phyloP scores from a whole-genome alignment of 768 basidiomycete genomes.

The Tricholomella constricta region DNA sequence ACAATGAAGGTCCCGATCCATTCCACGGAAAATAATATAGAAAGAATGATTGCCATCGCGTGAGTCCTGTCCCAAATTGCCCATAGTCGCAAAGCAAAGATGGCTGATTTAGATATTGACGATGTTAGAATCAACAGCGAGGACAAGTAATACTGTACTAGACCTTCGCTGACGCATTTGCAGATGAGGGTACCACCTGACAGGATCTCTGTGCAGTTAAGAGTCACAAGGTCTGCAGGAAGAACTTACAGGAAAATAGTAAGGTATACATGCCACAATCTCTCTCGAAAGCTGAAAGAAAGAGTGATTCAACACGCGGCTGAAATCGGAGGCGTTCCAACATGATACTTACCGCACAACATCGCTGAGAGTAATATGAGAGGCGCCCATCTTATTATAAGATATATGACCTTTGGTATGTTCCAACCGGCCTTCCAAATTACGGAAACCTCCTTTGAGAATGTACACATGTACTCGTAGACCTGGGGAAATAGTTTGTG shows the following conservation, averaged over 20 bases:
- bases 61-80: constrained; percentile 8
- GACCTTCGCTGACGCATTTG: constrained; percentile 7
- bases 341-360: neutral
- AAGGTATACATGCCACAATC: neutral
- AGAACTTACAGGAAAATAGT: neutral
- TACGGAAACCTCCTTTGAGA: constrained; percentile 5
- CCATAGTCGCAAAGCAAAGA: constrained; percentile 9
- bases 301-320: neutral
- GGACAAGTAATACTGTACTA: neutral
- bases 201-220: neutral
- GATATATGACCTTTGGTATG: constrained; percentile 3
- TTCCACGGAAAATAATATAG: neutral
- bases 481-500: neutral
- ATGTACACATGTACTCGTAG: constrained; percentile 6
- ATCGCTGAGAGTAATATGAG: neutral
- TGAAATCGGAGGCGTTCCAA: neutral
- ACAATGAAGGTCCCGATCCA: constrained; percentile 5
- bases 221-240: neutral
- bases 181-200: constrained; percentile 4
- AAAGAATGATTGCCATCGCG: constrained; percentile 6
- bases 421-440: constrained; percentile 10
- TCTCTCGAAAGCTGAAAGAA: neutral
- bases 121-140: neutral
- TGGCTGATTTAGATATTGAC: neutral
- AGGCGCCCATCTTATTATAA: constrained; percentile 5